Percentiles rank a stretch among this genome's conserved stretches.
phyloP scores from a whole-genome alignment of 305 asterid genomes.

The Fraxinus nigra region DNA sequence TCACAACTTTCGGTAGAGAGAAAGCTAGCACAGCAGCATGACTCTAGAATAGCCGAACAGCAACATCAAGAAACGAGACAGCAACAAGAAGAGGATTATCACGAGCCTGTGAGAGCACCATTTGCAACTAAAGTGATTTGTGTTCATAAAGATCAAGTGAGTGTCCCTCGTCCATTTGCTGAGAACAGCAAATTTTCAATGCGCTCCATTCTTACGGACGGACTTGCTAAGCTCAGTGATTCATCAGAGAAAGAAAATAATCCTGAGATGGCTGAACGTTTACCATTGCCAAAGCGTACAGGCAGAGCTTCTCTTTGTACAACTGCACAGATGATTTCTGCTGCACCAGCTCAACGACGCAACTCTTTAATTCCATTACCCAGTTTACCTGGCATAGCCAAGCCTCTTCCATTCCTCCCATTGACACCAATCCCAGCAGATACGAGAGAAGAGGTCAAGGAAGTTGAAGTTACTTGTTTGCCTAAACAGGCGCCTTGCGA shows the following conservation, averaged over 20 bases:
- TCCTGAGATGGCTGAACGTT: constrained; percentile 50
- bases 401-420: constrained; percentile 45
- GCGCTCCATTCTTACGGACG: constrained; percentile 35
- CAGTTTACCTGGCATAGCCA: constrained; percentile 34
- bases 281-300: constrained; percentile 49
- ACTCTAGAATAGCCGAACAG: constrained; percentile 72
- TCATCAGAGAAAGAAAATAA: constrained; percentile 65
- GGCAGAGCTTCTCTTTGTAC: constrained; percentile 77
- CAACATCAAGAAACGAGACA: constrained; percentile 41
- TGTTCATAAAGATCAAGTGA: constrained; percentile 32
- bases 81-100: constrained; percentile 52
- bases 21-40: constrained; percentile 86
- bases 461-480: constrained; percentile 35
- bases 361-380: constrained; percentile 77
- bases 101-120: constrained; percentile 50
- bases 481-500: constrained; percentile 44
- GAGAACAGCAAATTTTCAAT: constrained; percentile 51
- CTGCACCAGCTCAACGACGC: constrained; percentile 50
- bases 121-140: constrained; percentile 46
- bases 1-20: constrained; percentile 85
- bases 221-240: constrained; percentile 27
- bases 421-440: constrained; percentile 48
- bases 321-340: constrained; percentile 33
- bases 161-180: constrained; percentile 29
- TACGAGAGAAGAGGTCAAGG: constrained; percentile 27